These are phyloP conservation scores for Metarhizium rileyi DNA, from an alignment of 2,329 filamentous ascomycete genomes.

Conservation along the genomic window DNA sequence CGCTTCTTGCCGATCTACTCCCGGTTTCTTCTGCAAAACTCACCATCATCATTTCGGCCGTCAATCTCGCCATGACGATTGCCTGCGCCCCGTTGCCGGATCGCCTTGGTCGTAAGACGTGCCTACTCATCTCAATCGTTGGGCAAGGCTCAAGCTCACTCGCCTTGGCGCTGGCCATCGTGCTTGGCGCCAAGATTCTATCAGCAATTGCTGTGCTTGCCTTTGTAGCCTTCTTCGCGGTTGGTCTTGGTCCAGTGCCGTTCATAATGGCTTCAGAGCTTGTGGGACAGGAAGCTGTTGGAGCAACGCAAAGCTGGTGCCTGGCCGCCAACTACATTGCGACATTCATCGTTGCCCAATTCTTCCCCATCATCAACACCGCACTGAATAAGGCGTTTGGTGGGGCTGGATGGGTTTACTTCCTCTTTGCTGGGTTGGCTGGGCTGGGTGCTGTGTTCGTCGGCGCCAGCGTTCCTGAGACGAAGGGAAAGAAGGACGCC, in stretches of 20 bases:
- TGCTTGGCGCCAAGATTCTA: constrained; percentile 59
- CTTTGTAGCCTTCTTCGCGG: constrained; percentile 83
- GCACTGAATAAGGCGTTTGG: constrained; percentile 54
- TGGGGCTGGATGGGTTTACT: constrained; percentile 76
- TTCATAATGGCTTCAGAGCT: constrained; percentile 91
- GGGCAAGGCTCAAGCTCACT: constrained; percentile 78
- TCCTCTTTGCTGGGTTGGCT: constrained; percentile 76
- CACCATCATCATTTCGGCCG: constrained; percentile 75
- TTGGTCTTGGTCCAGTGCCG: constrained; percentile 86
- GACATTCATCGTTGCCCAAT: constrained; percentile 87
- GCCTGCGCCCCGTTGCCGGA: constrained; percentile 79
- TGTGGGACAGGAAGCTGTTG: constrained; percentile 81
- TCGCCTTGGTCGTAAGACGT: constrained; percentile 76
- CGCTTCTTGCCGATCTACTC: constrained; percentile 70
- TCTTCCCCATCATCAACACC: constrained; percentile 81
- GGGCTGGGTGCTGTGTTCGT: constrained; percentile 63
- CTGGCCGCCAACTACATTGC: constrained; percentile 81
- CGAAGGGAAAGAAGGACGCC: constrained; percentile 69
- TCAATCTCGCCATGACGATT: constrained; percentile 78
- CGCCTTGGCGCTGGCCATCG: constrained; percentile 70
- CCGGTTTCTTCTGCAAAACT: constrained; percentile 73
- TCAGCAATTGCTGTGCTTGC: constrained; percentile 73
- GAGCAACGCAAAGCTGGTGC: constrained; percentile 82
- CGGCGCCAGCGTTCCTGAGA: constrained; percentile 69
- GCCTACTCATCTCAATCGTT: constrained; percentile 69